Conservation (phyloP, 2,329 filamentous ascomycete genomes). For the Claviceps sorghi region DNA sequence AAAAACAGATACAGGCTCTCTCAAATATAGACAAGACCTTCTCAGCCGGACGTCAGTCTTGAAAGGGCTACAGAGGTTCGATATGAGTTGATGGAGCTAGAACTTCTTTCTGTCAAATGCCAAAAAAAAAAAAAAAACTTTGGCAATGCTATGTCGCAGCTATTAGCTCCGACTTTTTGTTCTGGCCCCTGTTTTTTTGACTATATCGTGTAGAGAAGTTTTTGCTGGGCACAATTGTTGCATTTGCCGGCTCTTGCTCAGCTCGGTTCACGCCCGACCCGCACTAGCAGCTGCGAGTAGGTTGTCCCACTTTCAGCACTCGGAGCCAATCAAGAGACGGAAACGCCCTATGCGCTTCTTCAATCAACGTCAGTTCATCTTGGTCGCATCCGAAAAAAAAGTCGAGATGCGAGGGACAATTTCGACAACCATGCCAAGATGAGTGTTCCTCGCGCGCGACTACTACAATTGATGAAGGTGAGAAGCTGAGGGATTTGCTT, state of each 20-base stretch:
- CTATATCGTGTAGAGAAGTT: no score
- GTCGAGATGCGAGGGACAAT: constrained; percentile 10
- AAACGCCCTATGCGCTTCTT: neutral
- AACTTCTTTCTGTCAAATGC: neutral
- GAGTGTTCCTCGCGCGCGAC: constrained; percentile 45
- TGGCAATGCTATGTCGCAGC: no score
- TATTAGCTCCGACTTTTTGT: neutral
- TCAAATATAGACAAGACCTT: neutral
- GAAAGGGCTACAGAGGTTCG: neutral
- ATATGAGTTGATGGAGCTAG: neutral
- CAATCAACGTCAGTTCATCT: constrained; percentile 1
- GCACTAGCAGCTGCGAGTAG: neutral
- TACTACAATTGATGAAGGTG: constrained; percentile 70
- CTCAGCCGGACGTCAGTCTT: neutral
- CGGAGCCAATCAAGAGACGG: constrained; percentile 5
- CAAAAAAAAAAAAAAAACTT: no score
- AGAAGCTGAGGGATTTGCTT: neutral
- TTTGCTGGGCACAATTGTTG: no score
- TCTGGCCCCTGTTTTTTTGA: no score
- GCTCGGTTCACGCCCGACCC: no score
- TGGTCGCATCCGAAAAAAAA: neutral
- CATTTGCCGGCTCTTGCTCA: no score
- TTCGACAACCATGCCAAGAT: constrained; percentile 30
- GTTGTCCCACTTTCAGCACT: neutral
- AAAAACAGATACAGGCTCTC: neutral